Base-by-base conservation (phyloP, 2,329 filamentous ascomycete genomes). In the Hypoxylon sp. region DNA sequence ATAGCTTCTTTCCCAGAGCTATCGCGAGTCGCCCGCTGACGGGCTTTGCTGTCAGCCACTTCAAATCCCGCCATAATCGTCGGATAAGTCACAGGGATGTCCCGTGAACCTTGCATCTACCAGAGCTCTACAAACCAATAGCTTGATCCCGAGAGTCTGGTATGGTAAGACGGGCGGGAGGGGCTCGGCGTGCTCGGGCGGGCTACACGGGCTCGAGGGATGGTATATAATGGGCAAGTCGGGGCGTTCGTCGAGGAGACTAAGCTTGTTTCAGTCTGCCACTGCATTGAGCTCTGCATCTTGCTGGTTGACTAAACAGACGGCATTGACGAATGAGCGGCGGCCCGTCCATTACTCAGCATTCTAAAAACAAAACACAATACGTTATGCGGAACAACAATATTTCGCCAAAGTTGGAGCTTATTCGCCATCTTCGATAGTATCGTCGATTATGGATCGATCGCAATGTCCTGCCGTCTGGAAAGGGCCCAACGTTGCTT, bases 331-430 rank as follows among this genome's bases (percentile, higher is more conserved):
- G 63, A 68, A 68, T 66, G 32, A 59, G 13, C 32, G 10, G 41
- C 19, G 6, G 11, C 47, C 46, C 48, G 2, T 20, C 20, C 51
- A 50, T 66, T 68, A 66, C 32, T 68, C 65, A 68, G 62, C 63
- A 37, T 54, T 63, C 57, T 68, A 68, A 68, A 68, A 68, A 58
- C 52, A 65, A 64, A 65, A 54, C 59, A 65, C 56, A 65, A 52
- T 52, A 34, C 46, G 54, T 43, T 32, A 49, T 57, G 50, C 51
- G 41, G 49, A 56, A 55, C 47, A 51, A 54, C 34, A 41, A 28
- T 15, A 30, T 51, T 47, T 47, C 17, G 20, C 47, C 20, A 7
- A 17, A 46, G 24, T n/a, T 26, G 43, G 37, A 50, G 46, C 48
- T 59, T 57, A 56, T 57, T 52, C 59, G 28, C 46, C 34, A 30